A percentile compares a stretch with the other conserved stretches of the same genome.
Conservation (phyloP, 768 basidiomycete genomes). For the Lentinula detonsa region DNA sequence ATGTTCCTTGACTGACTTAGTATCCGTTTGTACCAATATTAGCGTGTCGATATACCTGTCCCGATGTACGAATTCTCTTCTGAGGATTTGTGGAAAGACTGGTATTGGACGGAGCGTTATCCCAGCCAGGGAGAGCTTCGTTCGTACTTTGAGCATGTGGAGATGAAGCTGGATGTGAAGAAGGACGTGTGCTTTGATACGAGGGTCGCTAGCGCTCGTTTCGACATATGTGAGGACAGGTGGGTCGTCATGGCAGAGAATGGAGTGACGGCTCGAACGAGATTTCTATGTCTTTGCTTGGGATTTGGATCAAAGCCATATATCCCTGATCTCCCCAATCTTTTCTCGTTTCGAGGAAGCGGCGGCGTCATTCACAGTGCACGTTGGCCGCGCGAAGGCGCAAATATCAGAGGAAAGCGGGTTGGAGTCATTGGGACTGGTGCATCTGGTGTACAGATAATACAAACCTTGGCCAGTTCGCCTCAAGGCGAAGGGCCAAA, state of each 20-base stretch:
- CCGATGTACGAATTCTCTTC: constrained; percentile 19
- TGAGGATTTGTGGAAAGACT: constrained; percentile 20
- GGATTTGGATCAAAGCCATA: constrained; percentile 20
- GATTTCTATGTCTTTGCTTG: constrained; percentile 18
- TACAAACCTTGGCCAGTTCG: constrained; percentile 15
- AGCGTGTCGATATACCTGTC: constrained; percentile 17
- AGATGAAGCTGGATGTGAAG: constrained; percentile 18
- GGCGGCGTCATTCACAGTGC: constrained; percentile 18
- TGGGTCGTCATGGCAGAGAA: constrained; percentile 18
- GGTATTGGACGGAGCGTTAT: constrained; percentile 11
- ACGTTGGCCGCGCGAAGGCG: constrained; percentile 16
- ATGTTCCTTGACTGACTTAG: not conserved
- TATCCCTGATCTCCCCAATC: constrained; percentile 17
- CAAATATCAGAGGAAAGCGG: constrained; percentile 18
- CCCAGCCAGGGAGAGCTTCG: constrained; percentile 11
- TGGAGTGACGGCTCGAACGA: constrained; percentile 12
- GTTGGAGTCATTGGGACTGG: constrained; percentile 22
- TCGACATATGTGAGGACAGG: constrained; percentile 13
- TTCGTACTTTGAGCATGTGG: constrained; percentile 17
- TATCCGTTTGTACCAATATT: not conserved
- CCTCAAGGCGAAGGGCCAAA: constrained; percentile 6
- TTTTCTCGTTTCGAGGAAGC: constrained; percentile 14
- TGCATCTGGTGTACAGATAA: constrained; percentile 4
- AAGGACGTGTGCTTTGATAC: constrained; percentile 19
- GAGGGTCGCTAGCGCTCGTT: constrained; percentile 16